Percentiles rank a stretch among this genome's conserved stretches.
Conservation (phyloP, 2,329 filamentous ascomycete species). For the Shiraia bambusicola region DNA sequence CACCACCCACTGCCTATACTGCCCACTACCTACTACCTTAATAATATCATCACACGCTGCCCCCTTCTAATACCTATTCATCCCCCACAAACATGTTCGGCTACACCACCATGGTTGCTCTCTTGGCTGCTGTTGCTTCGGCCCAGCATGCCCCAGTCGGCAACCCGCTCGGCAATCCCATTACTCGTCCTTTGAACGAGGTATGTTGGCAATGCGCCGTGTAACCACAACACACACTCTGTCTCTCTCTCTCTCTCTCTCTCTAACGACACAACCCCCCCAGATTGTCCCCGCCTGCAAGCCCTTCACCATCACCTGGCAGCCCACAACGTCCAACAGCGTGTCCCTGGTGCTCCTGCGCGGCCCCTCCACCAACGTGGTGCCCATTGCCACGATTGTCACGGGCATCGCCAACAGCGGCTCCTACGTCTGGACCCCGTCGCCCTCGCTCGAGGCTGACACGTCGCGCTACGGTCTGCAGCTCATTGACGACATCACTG, state of each 20-base stretch:
- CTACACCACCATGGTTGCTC: slow-evolving; percentile 47
- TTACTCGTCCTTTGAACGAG: slow-evolving; percentile 53
- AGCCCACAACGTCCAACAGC: slow-evolving; percentile 49
- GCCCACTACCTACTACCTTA: too few species aligned
- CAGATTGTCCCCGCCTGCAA: slow-evolving; percentile 57
- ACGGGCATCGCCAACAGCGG: slow-evolving; percentile 60
- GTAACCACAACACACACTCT: slow-evolving; percentile 1
- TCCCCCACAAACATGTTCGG: slow-evolving; percentile 36
- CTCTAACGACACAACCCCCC: slow-evolving; percentile 5
- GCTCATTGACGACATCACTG: slow-evolving; percentile 60
- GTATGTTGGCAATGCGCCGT: slow-evolving; percentile 26
- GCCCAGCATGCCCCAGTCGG: slow-evolving; percentile 33
- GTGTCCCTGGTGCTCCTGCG: slow-evolving; percentile 63
- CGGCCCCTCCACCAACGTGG: slow-evolving; percentile 58
- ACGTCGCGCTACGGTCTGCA: slow-evolving; percentile 61
- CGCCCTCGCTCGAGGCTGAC: slow-evolving; percentile 50
- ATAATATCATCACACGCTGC: too few species aligned
- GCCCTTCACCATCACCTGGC: slow-evolving; percentile 61
- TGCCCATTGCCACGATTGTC: slow-evolving; percentile 48
- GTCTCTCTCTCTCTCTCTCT: too few species aligned
- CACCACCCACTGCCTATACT: too few species aligned
- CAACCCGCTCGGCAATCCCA: slow-evolving; percentile 55
- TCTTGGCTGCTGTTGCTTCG: slow-evolving; percentile 56
- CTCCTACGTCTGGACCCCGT: slow-evolving; percentile 57
- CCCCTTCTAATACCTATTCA: slow-evolving; percentile 19